phyloP scores from a whole-genome alignment of 176 grass and related monocot species.

The Raddia guianensis region DNA sequence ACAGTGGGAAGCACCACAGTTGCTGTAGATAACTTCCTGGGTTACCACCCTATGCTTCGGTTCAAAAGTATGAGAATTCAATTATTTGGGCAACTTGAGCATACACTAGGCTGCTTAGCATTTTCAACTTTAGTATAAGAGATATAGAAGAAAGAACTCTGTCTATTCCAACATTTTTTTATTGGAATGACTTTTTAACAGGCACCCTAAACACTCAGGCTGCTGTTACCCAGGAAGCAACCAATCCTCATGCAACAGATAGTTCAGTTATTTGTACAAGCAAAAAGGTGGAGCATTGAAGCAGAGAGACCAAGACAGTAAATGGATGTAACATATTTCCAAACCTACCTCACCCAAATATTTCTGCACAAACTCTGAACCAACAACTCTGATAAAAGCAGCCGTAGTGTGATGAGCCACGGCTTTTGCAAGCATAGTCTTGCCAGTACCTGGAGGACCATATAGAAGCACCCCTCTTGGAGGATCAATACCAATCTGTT shows the following conservation, averaged over 20 bases:
- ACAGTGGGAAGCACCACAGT: neutral
- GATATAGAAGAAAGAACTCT: neutral
- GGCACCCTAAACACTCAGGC: neutral
- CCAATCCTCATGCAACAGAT: neutral
- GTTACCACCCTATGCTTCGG: neutral
- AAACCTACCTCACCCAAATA: constrained; percentile 89
- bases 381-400: constrained; percentile 89
- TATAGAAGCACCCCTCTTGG: constrained; percentile 92
- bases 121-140: neutral
- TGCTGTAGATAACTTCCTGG: neutral
- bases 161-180: neutral
- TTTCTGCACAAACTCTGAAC: constrained; percentile 94
- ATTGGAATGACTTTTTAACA: neutral
- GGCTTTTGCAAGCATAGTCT: constrained; percentile 96
- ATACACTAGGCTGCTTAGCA: neutral
- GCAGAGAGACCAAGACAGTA: neutral
- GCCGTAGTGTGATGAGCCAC: constrained; percentile 90
- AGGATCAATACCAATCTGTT: constrained; percentile 94
- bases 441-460: constrained; percentile 88
- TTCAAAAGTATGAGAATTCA: neutral
- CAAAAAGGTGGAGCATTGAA: neutral
- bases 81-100: neutral
- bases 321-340: neutral
- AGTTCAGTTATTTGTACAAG: neutral
- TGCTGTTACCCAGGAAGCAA: neutral